Percentiles rank a stretch among this genome's conserved stretches.
Evolutionary conservation across 306 rosid species (phyloP).

Genomic region (Glycine latifolia): DNA sequence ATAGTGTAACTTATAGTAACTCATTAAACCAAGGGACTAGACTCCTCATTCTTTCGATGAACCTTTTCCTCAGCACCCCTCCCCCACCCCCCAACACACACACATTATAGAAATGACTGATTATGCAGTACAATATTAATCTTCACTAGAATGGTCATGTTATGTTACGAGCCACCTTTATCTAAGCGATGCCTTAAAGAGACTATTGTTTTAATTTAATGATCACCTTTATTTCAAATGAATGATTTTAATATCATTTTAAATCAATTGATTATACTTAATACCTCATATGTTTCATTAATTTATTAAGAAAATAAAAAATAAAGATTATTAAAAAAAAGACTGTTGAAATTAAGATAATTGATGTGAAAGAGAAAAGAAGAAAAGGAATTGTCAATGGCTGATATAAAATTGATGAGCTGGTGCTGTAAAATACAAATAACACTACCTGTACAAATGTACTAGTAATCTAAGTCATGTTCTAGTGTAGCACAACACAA

Average conservation of each 20-base stretch:
- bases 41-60: not conserved
- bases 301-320: no score
- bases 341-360: not conserved
- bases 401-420: not conserved
- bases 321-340: not conserved
- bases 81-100: no score
- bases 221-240: no score
- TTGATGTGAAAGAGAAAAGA: not conserved
- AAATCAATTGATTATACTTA: no score
- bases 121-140: no score
- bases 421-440: not conserved
- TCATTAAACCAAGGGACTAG: conserved; percentile 4
- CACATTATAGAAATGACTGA: no score
- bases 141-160: not conserved
- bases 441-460: not conserved
- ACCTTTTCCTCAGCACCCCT: no score
- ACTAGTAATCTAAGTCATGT: conserved; percentile 10
- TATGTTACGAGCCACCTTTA: not conserved
- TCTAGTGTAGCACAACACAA: no score
- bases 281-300: no score
- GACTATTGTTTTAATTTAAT: no score
- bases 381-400: conserved; percentile 10
- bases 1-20: not conserved
- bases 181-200: not conserved
- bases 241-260: no score